Base-by-base conservation (phyloP, 331 rosid species). In the Quercus phellos region DNA sequence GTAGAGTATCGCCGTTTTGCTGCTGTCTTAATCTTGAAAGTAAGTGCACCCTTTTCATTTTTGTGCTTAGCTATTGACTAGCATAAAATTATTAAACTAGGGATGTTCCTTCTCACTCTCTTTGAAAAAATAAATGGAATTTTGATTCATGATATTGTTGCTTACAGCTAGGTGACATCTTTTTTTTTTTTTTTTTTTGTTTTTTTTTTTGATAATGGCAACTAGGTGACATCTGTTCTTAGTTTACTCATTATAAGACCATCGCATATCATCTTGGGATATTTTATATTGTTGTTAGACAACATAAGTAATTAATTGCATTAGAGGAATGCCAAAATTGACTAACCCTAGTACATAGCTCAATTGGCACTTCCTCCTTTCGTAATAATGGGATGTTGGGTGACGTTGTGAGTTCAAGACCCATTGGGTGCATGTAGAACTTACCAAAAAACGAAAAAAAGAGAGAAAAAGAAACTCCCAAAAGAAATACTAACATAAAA, bases 1-100 rank as follows among this genome's bases (percentile, higher is more conserved):
- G 88, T 94, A 11, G 98, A 94, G 92, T 87, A 89, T 89, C 97
- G 94, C 14, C 90, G 98, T 60, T 94, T 90, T 86, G 97, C 98
- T 43, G 99, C 98, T 58, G 98, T 94, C 74, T 87, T 92, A 77
- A 94, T 94, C 68, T 84, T 94, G 86, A 94, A 94, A 88, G 99
- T 94, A 88, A 90, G 90, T 81, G 66, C 61, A 32, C 17, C 70
- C 71, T 7, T 79, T 54, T 43, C 1, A 75, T 43, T 51, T 66
- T 77, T 69, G 59, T 43, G 46, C 60, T 29, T 17, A 27, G 24
- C 29, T 26, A 19, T 72, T 71, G 68, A 29, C 51, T 6, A 27
- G 70, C n/a, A 9, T 34, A 55, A 24, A 12, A 35, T 35, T 27
- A 4, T 8, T 16, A 38, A 61, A 53, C 27, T 16, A 70, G 51